phyloP scores from a whole-genome alignment of 2,329 filamentous ascomycete genomes.

The Tolypocladium endophyticum region DNA sequence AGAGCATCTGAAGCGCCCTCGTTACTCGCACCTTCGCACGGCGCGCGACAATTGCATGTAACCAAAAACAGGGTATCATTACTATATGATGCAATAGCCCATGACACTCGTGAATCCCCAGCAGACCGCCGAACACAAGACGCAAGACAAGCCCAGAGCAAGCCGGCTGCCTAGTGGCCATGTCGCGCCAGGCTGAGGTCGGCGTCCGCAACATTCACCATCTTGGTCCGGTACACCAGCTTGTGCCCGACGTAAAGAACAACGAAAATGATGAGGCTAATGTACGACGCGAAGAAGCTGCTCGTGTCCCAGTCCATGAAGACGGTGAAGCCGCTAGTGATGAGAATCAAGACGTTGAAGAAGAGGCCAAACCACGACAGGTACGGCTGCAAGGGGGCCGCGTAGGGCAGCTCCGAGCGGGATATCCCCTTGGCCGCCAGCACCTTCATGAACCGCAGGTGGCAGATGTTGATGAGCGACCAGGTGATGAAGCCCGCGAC shows the following conservation, averaged over 20 bases:
- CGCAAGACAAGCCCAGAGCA: background rate
- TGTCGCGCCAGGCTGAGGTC: conserved; percentile 15
- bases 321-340: conserved; percentile 60
- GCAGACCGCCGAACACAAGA: background rate
- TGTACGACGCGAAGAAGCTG: conserved; percentile 53
- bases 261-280: conserved; percentile 54
- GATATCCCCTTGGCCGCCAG: conserved; percentile 45
- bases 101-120: background rate
- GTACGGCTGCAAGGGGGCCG: conserved; percentile 51
- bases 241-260: conserved; percentile 53
- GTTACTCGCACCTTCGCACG: background rate
- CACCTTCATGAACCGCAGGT: conserved; percentile 55
- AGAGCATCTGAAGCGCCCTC: background rate
- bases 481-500: conserved; percentile 62
- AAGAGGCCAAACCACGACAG: conserved; percentile 56
- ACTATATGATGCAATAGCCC: background rate
- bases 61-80: background rate
- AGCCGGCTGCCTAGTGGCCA: background rate
- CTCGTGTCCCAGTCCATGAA: conserved; percentile 53
- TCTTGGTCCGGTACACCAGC: conserved; percentile 27
- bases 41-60: background rate
- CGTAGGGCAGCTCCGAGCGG: conserved; percentile 48
- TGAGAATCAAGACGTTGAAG: conserved; percentile 51
- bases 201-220: conserved; percentile 24
- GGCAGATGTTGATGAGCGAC: conserved; percentile 54